These are phyloP conservation scores for Scheffersomyces parashehatae DNA, from an alignment of 1,139 yeast species.

Conservation along the genomic window DNA sequence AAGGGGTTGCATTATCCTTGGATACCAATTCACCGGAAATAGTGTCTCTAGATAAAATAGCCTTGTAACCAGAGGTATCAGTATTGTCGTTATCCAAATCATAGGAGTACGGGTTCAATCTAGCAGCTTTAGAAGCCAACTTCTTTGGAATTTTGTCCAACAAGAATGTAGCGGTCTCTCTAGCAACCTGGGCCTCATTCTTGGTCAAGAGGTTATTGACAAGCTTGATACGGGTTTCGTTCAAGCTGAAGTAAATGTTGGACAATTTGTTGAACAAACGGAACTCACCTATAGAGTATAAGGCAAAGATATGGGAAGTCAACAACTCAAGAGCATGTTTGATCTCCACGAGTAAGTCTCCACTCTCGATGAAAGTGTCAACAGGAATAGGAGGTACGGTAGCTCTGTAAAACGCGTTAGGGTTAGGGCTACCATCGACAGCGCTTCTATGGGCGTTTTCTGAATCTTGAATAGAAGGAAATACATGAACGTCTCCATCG, in stretches of 20 bases:
- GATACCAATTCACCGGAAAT: conserved; percentile 63
- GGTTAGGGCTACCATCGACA: conserved; percentile 20
- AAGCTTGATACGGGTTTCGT: conserved; percentile 63
- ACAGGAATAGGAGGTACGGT: conserved; percentile 57
- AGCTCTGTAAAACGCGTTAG: conserved; percentile 10
- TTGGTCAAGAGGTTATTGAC: conserved; percentile 57
- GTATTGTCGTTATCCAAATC: conserved; percentile 46
- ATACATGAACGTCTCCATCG: conserved; percentile 28
- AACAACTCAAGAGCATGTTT: conserved; percentile 57
- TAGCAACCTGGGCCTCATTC: conserved; percentile 56
- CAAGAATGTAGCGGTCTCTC: conserved; percentile 59
- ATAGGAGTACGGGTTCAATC: conserved; percentile 38
- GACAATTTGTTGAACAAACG: conserved; percentile 57
- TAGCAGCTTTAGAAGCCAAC: conserved; percentile 49
- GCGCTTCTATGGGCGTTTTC: conserved; percentile 39
- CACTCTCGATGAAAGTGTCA: conserved; percentile 38
- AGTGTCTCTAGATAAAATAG: conserved; percentile 65
- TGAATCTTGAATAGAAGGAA: conserved; percentile 49
- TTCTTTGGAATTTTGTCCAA: conserved; percentile 70
- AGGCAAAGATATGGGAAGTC: conserved; percentile 64
- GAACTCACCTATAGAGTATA: conserved; percentile 72
- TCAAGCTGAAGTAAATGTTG: conserved; percentile 57
- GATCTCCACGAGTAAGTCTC: conserved; percentile 55
- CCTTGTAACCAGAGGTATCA: conserved; percentile 77
- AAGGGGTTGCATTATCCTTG: conserved; percentile 43